A percentile compares a stretch with the other conserved stretches of the same genome.
Evolutionary conservation across 1,139 yeast genomes (phyloP).

Genomic region (Sugiyamaella neomexicana): DNA sequence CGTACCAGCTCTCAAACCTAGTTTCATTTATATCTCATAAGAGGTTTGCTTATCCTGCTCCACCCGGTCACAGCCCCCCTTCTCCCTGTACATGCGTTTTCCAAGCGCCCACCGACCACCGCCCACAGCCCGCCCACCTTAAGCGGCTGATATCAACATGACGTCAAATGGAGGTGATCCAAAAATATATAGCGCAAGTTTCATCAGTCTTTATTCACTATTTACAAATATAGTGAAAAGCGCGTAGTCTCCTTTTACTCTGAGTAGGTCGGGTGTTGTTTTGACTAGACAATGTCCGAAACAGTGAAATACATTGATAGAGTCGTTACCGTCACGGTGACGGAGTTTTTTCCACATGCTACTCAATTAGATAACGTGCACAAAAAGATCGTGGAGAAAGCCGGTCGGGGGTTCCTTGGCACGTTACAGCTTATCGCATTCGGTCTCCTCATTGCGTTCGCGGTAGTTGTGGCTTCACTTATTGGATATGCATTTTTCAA

Average conservation of each 20-base stretch:
- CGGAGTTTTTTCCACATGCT: constrained; percentile 6
- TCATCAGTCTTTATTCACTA: background rate
- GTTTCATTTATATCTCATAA: too few species aligned
- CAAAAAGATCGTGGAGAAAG: background rate
- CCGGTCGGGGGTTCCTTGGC: constrained; percentile 5
- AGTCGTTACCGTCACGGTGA: constrained; percentile 10
- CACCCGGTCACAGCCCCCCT: background rate
- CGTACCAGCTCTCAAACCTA: too few species aligned
- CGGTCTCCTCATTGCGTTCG: constrained; percentile 8
- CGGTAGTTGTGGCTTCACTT: constrained; percentile 4
- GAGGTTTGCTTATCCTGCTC: background rate
- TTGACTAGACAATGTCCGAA: constrained; percentile 5
- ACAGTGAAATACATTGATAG: constrained; percentile 7
- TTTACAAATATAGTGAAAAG: too few species aligned
- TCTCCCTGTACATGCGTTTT: background rate
- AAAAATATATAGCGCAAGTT: background rate
- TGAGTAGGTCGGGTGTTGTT: background rate
- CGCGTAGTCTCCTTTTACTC: too few species aligned
- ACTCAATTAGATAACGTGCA: constrained; percentile 1
- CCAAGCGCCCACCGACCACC: background rate
- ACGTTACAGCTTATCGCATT: constrained; percentile 11
- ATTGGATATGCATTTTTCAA: constrained; percentile 22
- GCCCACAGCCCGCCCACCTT: background rate
- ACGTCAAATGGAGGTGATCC: background rate
- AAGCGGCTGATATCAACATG: background rate